phyloP scores from a whole-genome alignment of 768 basidiomycete genomes.

The Multifurca ochricompacta region DNA sequence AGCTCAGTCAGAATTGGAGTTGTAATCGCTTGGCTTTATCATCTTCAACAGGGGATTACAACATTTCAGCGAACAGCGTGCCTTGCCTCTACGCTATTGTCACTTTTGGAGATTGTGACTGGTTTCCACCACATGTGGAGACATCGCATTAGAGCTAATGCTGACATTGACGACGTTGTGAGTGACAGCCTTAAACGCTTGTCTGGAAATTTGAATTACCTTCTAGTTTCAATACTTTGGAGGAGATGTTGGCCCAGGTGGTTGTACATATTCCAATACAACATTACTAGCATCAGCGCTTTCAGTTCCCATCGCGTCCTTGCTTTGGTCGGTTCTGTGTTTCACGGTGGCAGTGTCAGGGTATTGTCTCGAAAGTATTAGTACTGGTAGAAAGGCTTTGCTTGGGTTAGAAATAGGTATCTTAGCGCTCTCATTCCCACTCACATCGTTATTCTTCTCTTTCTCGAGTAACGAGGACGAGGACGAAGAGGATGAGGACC shows the following conservation, averaged over 20 bases:
- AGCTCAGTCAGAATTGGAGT: not conserved
- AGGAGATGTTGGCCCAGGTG: not conserved
- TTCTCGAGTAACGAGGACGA: too few relatives aligned
- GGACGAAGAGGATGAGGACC: not conserved
- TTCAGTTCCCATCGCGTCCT: conserved; percentile 7
- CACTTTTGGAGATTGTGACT: conserved; percentile 1
- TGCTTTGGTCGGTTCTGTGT: conserved; percentile 7
- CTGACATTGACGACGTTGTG: conserved; percentile 8
- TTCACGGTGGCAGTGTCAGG: conserved; percentile 3
- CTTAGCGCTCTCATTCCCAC: not conserved
- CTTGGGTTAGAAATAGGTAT: conserved; percentile 2
- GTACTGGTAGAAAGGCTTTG: not conserved
- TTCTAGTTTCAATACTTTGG: conserved; percentile 3
- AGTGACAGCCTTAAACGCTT: not conserved
- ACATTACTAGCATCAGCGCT: conserved; percentile 4
- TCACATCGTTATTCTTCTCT: conserved; percentile 1
- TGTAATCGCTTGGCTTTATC: not conserved
- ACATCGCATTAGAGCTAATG: conserved; percentile 1
- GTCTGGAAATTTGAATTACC: not conserved
- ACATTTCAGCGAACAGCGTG: conserved; percentile 6
- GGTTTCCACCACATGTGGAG: conserved; percentile 4
- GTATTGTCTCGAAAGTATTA: not conserved
- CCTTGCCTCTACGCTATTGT: not conserved
- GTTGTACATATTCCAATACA: not conserved
- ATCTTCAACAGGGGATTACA: not conserved